phyloP scores from a whole-genome alignment of 2,329 filamentous ascomycete species.

The Alternaria alternata region DNA sequence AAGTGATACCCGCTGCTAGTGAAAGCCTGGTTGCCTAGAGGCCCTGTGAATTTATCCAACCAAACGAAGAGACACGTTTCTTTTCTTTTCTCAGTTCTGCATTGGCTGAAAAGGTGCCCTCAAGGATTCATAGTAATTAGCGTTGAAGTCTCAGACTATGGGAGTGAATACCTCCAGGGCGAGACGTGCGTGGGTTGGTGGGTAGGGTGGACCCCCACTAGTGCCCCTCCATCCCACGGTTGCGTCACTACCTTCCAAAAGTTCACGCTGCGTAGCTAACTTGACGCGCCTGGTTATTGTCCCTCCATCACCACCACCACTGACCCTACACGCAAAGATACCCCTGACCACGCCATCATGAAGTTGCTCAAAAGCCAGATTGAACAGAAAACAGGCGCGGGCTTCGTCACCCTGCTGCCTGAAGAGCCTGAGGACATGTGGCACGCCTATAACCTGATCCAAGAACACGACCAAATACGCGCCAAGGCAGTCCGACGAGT shows the following conservation, averaged over 20 bases:
- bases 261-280: background rate
- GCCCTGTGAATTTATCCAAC: background rate
- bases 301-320: background rate
- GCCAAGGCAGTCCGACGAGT: conserved; percentile 73
- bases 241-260: conserved; percentile 4
- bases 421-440: conserved; percentile 83
- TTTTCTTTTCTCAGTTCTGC: background rate
- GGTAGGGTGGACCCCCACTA: background rate
- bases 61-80: background rate
- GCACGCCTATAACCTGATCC: conserved; percentile 78
- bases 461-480: conserved; percentile 69
- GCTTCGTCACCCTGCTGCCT: conserved; percentile 70
- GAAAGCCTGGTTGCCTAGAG: background rate
- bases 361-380: conserved; percentile 72
- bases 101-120: background rate
- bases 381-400: conserved; percentile 69
- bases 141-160: background rate
- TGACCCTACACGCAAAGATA: background rate
- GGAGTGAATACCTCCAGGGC: background rate
- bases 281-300: background rate
- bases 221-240: conserved; percentile 4
- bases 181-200: background rate
- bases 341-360: conserved; percentile 59
- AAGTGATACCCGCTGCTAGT: background rate
- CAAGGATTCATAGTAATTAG: too few species aligned